Conservation (phyloP, 2,329 filamentous ascomycete genomes). For the Cercospora sp. region DNA sequence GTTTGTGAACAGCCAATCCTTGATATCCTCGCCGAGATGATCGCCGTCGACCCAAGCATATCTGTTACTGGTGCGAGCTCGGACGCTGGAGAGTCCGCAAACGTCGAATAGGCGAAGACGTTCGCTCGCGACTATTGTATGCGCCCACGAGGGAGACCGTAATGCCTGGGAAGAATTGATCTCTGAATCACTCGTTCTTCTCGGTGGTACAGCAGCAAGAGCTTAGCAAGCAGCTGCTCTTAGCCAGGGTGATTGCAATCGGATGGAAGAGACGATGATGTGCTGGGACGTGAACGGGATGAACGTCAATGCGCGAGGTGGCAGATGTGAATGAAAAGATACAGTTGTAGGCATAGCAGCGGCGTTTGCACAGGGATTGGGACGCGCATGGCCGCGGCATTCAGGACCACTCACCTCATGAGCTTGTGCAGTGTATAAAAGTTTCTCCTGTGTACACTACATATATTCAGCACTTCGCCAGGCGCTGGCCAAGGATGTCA, state of each 20-base stretch:
- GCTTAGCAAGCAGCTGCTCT: background rate
- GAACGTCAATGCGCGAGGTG: background rate
- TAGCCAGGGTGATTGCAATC: background rate
- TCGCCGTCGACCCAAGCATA: conserved; percentile 77
- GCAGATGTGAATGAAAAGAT: background rate
- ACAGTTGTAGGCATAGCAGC: background rate
- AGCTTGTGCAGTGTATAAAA: conserved; percentile 5
- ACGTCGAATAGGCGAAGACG: conserved; percentile 32
- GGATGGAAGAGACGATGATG: background rate
- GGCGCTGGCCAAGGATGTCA: background rate
- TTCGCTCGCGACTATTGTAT: background rate
- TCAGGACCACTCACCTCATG: background rate
- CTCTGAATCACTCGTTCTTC: background rate
- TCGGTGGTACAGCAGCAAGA: background rate
- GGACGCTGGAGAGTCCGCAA: conserved; percentile 33
- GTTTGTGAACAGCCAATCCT: conserved; percentile 68
- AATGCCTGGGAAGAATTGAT: too few relatives aligned
- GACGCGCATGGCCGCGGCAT: background rate
- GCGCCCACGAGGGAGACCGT: background rate
- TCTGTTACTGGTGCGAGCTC: conserved; percentile 35
- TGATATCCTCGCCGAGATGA: conserved; percentile 96
- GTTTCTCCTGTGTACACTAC: background rate
- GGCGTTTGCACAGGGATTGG: background rate
- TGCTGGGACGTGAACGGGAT: too few relatives aligned
- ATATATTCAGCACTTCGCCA: background rate